These are phyloP conservation scores for Huntiella moniliformis DNA, from an alignment of 2,329 filamentous ascomycete genomes.

Conservation along the genomic window DNA sequence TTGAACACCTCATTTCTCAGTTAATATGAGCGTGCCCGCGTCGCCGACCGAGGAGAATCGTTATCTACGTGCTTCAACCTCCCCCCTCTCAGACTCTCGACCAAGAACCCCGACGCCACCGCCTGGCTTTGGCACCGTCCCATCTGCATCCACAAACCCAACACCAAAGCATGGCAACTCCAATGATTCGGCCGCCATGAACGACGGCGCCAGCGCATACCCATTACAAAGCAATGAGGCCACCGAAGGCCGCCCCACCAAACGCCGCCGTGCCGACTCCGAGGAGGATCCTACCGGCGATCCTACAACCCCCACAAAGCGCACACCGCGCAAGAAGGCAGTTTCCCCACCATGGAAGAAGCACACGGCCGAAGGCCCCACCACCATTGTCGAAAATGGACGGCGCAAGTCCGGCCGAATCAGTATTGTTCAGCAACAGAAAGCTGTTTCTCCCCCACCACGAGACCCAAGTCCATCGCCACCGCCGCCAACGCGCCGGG, in stretches of 20 bases:
- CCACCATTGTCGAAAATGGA: constrained; percentile 61
- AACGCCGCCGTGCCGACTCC: constrained; percentile 42
- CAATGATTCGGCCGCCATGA: neutral
- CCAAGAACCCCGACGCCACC: constrained; percentile 14
- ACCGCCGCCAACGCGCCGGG: neutral
- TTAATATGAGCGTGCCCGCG: constrained; percentile 43
- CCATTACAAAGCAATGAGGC: neutral
- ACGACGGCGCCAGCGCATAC: neutral
- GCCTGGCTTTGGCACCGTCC: constrained; percentile 1
- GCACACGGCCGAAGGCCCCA: constrained; percentile 66
- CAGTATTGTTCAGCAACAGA: constrained; percentile 25
- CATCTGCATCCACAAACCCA: constrained; percentile 13
- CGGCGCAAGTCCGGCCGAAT: constrained; percentile 47
- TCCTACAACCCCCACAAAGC: neutral
- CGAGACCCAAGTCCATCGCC: neutral
- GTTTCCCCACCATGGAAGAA: constrained; percentile 89
- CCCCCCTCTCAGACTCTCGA: constrained; percentile 12
- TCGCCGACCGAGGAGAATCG: constrained; percentile 24
- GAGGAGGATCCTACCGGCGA: neutral
- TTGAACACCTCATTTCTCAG: constrained; percentile 14
- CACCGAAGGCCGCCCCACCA: constrained; percentile 33
- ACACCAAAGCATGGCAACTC: constrained; percentile 8
- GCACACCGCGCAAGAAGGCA: constrained; percentile 22
- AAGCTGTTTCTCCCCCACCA: neutral
- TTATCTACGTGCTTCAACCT: constrained; percentile 12